Conservation (phyloP, 257 asterid genomes). For the Vinca minor region DNA sequence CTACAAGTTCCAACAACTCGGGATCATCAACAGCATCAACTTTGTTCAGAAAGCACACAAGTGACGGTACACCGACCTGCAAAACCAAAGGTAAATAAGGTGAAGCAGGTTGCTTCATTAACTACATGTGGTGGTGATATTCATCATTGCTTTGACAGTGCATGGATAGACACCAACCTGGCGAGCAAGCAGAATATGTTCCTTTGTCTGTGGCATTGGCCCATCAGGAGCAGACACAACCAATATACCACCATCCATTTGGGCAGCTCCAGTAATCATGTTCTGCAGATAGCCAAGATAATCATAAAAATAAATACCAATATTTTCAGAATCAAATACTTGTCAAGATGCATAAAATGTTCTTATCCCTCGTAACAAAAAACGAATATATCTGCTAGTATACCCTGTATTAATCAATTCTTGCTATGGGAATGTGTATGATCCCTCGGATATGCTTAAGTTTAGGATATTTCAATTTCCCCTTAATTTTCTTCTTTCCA, state of each 20-base stretch:
- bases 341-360: not conserved
- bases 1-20: conserved; percentile 92
- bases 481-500: not conserved
- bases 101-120: conserved; percentile 7
- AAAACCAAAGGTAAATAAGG: conserved; percentile 7
- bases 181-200: conserved; percentile 92
- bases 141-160: conserved; percentile 4
- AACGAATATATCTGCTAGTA: too few species aligned
- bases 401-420: too few species aligned
- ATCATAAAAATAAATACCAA: conserved; percentile 7
- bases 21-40: conserved; percentile 94
- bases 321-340: not conserved
- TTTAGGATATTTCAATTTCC: not conserved
- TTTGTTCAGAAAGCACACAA: conserved; percentile 92
- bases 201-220: conserved; percentile 99
- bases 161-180: conserved; percentile 49
- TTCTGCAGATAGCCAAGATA: conserved; percentile 43
- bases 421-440: too few species aligned
- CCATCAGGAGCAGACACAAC: conserved; percentile 99
- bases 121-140: not conserved
- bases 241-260: conserved; percentile 98
- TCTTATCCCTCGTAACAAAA: too few species aligned
- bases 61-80: conserved; percentile 97
- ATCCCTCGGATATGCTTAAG: too few species aligned
- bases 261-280: conserved; percentile 99